Percentiles rank a stretch among this genome's conserved stretches.
Conservation (phyloP, 23 red algal genomes). For the Gracilaria vermiculophylla region DNA sequence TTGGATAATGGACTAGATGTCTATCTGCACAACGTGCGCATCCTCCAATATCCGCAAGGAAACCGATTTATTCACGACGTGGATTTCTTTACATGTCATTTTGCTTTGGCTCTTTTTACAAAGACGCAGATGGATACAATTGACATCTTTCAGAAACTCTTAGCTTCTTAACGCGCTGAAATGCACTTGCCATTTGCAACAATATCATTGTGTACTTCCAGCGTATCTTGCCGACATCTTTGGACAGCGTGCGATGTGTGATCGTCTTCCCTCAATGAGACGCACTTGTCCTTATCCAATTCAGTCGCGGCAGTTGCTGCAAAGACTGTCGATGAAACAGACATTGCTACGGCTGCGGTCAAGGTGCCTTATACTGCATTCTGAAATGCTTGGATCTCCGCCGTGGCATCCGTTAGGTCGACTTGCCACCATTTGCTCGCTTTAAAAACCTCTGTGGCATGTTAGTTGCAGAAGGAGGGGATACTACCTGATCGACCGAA, state of each 20-base stretch:
- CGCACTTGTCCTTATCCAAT: no score
- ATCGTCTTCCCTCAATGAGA: neutral
- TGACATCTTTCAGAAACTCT: conserved; percentile 19
- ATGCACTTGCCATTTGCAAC: conserved; percentile 39
- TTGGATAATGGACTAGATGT: conserved; percentile 32
- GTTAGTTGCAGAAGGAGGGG: no score
- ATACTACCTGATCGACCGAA: no score
- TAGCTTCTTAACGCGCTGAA: conserved; percentile 8
- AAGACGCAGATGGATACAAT: conserved; percentile 18
- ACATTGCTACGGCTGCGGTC: no score
- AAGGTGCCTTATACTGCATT: no score
- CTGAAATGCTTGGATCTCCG: no score
- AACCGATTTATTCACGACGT: conserved; percentile 29
- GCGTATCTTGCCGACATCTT: neutral
- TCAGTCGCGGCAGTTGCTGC: no score
- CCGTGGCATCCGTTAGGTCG: no score
- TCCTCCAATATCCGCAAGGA: conserved; percentile 20
- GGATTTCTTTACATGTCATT: neutral
- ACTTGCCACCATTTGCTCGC: no score
- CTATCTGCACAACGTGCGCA: conserved; percentile 24
- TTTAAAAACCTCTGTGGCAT: no score
- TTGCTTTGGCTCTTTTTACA: conserved; percentile 15
- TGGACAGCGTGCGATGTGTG: neutral
- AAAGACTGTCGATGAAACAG: no score
- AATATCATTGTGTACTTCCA: conserved; percentile 29